Conservation (phyloP, 1,139 yeast species). For the Pichia sp. region DNA sequence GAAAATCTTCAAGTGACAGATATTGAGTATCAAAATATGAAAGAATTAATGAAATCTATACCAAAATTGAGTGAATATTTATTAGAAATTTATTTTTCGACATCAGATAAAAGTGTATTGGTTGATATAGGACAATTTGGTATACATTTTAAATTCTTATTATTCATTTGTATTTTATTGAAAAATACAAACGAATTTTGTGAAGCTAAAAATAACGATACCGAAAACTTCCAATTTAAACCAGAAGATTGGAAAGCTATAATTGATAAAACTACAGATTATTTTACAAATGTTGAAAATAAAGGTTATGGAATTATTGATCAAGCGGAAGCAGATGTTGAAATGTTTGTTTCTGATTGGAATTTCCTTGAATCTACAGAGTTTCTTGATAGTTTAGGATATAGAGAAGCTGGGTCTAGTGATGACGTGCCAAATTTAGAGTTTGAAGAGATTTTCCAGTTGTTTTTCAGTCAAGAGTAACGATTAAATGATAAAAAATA, state of each 20-base stretch:
- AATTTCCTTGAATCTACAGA: conserved; percentile 1
- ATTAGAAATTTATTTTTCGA: conserved; percentile 13
- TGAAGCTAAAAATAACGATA: not conserved
- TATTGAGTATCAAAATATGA: not conserved
- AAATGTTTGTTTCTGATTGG: conserved; percentile 1
- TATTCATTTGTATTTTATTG: conserved; percentile 17
- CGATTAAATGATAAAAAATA: no score
- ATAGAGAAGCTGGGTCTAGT: not conserved
- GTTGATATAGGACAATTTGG: conserved; percentile 14
- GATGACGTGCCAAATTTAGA: not conserved
- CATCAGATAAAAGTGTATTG: conserved; percentile 5
- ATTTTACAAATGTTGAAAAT: not conserved
- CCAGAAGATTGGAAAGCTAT: conserved; percentile 8
- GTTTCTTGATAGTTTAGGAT: not conserved
- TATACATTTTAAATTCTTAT: conserved; percentile 13
- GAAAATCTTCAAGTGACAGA: conserved; percentile 2
- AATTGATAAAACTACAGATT: conserved; percentile 5
- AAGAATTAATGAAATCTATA: not conserved
- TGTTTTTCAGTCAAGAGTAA: conserved; percentile 1
- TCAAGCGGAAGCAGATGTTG: not conserved
- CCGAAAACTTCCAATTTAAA: not conserved
- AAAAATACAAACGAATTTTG: conserved; percentile 9
- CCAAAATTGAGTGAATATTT: conserved; percentile 13
- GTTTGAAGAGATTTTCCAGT: conserved; percentile 2
- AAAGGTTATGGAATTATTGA: not conserved